phyloP scores from a whole-genome alignment of 2,329 filamentous ascomycete genomes.

The Colletotrichum sidae region DNA sequence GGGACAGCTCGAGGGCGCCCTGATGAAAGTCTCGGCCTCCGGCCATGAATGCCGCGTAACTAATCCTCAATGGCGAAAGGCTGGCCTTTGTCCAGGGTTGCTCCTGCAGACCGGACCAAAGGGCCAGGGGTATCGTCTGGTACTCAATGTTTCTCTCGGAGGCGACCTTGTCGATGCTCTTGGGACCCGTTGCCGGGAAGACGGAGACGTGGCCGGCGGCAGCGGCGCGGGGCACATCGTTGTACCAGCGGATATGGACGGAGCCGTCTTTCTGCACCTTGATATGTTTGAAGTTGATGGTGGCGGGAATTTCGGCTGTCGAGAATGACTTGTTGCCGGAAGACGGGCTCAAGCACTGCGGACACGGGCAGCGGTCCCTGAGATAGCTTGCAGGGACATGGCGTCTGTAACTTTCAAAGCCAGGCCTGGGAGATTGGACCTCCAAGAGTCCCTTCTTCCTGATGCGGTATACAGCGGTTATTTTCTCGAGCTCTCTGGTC shows the following conservation, averaged over 20 bases:
- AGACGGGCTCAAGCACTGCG: constrained; percentile 64
- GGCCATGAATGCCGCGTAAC: constrained; percentile 79
- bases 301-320: constrained; percentile 52
- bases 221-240: constrained; percentile 53
- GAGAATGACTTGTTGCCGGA: constrained; percentile 69
- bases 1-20: constrained; percentile 71
- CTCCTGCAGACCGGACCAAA: constrained; percentile 54
- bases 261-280: constrained; percentile 50
- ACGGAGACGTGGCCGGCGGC: constrained; percentile 48
- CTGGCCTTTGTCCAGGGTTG: constrained; percentile 42
- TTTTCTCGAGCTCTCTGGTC: too few species aligned
- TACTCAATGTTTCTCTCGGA: not conserved
- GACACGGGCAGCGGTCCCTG: not conserved
- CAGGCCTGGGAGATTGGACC: too few species aligned
- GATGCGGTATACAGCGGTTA: too few species aligned
- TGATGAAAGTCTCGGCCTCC: constrained; percentile 66
- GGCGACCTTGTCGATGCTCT: constrained; percentile 26
- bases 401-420: too few species aligned
- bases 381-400: too few species aligned
- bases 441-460: too few species aligned
- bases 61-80: constrained; percentile 66
- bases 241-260: constrained; percentile 69
- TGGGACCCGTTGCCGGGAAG: constrained; percentile 46
- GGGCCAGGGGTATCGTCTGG: not conserved
- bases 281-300: constrained; percentile 48